These are phyloP conservation scores for Yamadazyma olivae DNA, from an alignment of 805 yeast genomes.

Conservation along the genomic window DNA sequence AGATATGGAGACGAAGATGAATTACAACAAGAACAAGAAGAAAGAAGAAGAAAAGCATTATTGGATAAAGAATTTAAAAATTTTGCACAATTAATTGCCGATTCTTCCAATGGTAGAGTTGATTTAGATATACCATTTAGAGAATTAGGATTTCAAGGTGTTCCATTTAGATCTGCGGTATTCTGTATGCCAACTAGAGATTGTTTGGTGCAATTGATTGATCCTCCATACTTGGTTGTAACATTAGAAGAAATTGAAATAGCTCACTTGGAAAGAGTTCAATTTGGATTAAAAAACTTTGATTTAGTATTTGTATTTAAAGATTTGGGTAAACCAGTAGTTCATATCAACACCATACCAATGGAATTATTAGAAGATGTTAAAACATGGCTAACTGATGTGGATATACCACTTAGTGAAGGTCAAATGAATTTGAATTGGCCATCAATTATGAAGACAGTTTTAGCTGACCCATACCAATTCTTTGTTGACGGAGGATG, in stretches of 20 bases:
- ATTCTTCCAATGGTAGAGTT: conserved; percentile 75
- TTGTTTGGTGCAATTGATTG: conserved; percentile 89
- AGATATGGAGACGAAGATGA: conserved; percentile 98
- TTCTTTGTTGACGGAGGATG: conserved; percentile 95
- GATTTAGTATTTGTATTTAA: conserved; percentile 96
- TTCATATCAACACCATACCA: conserved; percentile 92
- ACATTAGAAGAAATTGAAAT: conserved; percentile 90
- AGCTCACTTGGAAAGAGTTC: conserved; percentile 95
- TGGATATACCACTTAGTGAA: conserved; percentile 91
- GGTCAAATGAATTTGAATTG: conserved; percentile 96
- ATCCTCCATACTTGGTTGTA: conserved; percentile 91
- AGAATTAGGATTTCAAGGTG: conserved; percentile 96
- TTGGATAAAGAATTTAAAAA: conserved; percentile 88
- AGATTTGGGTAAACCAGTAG: conserved; percentile 83
- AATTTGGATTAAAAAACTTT: conserved; percentile 93
- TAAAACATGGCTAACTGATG: conserved; percentile 96
- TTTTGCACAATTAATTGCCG: conserved; percentile 89
- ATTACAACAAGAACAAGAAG: conserved; percentile 97
- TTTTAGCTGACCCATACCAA: conserved; percentile 87
- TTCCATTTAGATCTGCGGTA: conserved; percentile 91
- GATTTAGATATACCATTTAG: conserved; percentile 94
- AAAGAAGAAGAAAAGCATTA: conserved; percentile 84
- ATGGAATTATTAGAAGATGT: conserved; percentile 88
- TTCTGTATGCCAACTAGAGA: conserved; percentile 96
- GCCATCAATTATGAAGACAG: conserved; percentile 92